Percentiles rank a stretch among this genome's conserved stretches.
These are phyloP conservation scores for Myxozyma sirexii DNA, from an alignment of 805 yeast genomes.

Conservation along the genomic window DNA sequence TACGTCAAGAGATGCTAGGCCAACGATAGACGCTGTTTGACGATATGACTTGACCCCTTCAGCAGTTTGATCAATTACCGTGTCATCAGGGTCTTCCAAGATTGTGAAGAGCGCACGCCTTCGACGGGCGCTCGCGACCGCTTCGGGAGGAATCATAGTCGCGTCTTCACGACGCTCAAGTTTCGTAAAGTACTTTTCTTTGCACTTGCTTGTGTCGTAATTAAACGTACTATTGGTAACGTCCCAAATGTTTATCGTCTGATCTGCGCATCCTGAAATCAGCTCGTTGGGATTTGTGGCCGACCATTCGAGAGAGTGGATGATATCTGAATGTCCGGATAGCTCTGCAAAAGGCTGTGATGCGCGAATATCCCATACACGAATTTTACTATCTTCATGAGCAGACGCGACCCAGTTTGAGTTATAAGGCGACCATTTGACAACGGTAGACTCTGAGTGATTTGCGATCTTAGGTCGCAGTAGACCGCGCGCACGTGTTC, in stretches of 20 bases:
- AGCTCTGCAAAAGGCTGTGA: slow-evolving; percentile 55
- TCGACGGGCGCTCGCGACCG: slow-evolving; percentile 11
- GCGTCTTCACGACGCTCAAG: slow-evolving; percentile 17
- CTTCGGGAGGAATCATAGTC: slow-evolving; percentile 14
- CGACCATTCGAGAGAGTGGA: slow-evolving; percentile 48
- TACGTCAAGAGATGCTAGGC: slow-evolving; percentile 15
- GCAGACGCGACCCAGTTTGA: slow-evolving; percentile 67
- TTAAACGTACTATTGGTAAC: slow-evolving; percentile 36
- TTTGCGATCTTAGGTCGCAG: slow-evolving; percentile 49
- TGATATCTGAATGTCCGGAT: slow-evolving; percentile 57
- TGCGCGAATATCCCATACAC: slow-evolving; percentile 77
- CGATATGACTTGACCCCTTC: slow-evolving; percentile 25
- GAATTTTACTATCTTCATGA: slow-evolving; percentile 57
- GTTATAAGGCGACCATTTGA: slow-evolving; percentile 66
- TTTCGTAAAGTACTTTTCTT: slow-evolving; percentile 23
- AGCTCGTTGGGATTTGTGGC: slow-evolving; percentile 49
- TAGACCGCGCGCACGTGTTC: slow-evolving; percentile 52
- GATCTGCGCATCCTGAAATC: slow-evolving; percentile 65
- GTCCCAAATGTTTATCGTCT: slow-evolving; percentile 71
- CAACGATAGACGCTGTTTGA: slow-evolving; percentile 18
- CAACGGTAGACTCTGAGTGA: slow-evolving; percentile 46
- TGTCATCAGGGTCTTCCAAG: slow-evolving; percentile 25
- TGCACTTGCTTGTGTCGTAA: slow-evolving; percentile 23
- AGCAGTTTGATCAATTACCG: slow-evolving; percentile 1
- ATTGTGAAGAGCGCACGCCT: slow-evolving; percentile 27